Percentiles rank a stretch among this genome's conserved stretches.
Conservation (phyloP, 1,284 basidiomycete genomes). For the Meira miltonrushii region DNA sequence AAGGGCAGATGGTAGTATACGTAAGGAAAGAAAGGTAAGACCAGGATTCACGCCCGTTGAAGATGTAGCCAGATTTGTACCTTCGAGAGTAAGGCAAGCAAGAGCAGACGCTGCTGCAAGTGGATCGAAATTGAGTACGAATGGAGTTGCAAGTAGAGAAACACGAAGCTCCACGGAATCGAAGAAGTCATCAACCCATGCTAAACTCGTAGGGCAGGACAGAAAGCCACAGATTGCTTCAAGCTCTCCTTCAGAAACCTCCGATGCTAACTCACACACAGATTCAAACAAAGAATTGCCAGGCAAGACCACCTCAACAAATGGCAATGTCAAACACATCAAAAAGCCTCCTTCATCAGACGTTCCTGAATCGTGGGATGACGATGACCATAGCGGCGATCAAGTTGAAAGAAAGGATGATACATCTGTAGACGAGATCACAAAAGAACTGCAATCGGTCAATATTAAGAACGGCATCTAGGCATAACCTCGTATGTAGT, state of each 20-base stretch:
- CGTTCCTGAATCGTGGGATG: background rate
- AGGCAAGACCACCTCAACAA: background rate
- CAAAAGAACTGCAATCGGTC: background rate
- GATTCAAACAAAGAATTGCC: background rate
- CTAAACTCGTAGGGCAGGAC: background rate
- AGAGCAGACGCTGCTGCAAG: background rate
- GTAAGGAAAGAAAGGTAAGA: conserved; percentile 82
- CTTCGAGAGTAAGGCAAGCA: conserved; percentile 5
- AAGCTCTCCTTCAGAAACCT: background rate
- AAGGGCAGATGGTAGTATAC: conserved; percentile 59
- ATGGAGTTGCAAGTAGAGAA: background rate
- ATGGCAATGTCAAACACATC: too few relatives aligned
- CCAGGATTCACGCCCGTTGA: conserved; percentile 93
- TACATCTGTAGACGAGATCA: background rate
- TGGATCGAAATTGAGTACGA: too few relatives aligned
- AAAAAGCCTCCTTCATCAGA: background rate
- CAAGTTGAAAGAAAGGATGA: background rate
- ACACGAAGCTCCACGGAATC: background rate
- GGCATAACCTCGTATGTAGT: too few relatives aligned
- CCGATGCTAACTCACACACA: background rate
- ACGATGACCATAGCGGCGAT: background rate
- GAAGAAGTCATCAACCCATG: background rate
- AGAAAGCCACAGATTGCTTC: background rate
- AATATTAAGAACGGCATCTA: background rate
- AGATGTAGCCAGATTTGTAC: conserved; percentile 75